phyloP scores from a whole-genome alignment of 345 rosid species.

The Cardiospermum halicacabum region DNA sequence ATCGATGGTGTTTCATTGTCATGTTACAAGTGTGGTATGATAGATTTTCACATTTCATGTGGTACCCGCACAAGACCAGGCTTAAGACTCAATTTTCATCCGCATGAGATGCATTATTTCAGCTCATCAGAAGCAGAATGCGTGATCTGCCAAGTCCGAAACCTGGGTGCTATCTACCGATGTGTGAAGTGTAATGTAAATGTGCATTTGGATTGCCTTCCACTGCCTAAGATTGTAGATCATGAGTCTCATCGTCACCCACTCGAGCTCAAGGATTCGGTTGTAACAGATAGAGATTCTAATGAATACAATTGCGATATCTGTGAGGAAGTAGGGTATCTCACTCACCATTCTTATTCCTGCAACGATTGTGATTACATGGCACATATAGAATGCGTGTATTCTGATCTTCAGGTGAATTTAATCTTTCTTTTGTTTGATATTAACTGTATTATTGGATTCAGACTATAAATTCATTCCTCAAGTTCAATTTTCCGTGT shows the following conservation, averaged over 20 bases:
- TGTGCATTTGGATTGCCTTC: neutral
- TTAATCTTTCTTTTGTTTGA: too few species aligned
- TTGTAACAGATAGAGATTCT: neutral
- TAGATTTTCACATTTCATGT: neutral
- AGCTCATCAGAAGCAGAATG: too few species aligned
- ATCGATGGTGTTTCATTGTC: neutral
- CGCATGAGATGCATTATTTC: neutral
- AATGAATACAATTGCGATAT: neutral
- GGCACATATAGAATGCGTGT: conserved; percentile 23
- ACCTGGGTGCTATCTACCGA: neutral
- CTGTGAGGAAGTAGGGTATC: conserved; percentile 14
- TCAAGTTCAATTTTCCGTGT: neutral
- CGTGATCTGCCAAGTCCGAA: too few species aligned
- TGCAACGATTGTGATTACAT: conserved; percentile 18
- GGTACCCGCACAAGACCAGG: neutral
- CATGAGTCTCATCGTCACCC: neutral
- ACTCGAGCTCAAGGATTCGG: neutral
- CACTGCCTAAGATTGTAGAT: neutral
- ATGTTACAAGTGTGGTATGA: neutral
- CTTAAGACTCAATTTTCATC: neutral
- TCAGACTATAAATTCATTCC: too few species aligned
- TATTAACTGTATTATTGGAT: too few species aligned
- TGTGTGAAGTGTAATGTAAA: neutral
- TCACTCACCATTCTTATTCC: conserved; percentile 13
- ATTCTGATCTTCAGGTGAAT: neutral